These are phyloP conservation scores for Gonapodya prolifera DNA, from an alignment of 192 early-diverging fungal species.

Conservation along the genomic window DNA sequence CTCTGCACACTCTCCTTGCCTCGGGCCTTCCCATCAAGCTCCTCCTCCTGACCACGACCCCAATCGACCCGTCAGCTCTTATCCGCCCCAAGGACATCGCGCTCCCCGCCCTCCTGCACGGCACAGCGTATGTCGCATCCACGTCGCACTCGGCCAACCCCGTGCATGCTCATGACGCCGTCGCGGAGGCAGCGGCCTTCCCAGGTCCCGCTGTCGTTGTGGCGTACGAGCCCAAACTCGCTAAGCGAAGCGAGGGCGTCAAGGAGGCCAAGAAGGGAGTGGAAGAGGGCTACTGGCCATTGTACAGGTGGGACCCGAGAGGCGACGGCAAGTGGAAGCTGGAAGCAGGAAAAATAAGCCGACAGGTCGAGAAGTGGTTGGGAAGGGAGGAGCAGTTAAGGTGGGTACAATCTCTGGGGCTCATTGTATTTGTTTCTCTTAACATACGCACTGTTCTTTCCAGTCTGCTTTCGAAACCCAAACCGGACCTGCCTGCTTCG, in stretches of 20 bases:
- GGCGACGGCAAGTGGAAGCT: slow-evolving; percentile 1
- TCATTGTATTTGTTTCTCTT: background rate
- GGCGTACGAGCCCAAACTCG: slow-evolving; percentile 59
- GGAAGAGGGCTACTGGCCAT: slow-evolving; percentile 81
- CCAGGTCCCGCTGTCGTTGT: slow-evolving; percentile 81
- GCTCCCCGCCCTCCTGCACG: slow-evolving; percentile 92
- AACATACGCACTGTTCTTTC: background rate
- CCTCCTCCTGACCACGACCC: background rate
- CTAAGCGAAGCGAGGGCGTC: slow-evolving; percentile 54
- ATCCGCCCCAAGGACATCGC: slow-evolving; percentile 72
- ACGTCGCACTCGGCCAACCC: slow-evolving; percentile 77
- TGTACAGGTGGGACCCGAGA: slow-evolving; percentile 75
- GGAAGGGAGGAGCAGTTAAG: background rate
- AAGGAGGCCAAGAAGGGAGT: slow-evolving; percentile 84
- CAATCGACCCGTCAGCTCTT: background rate
- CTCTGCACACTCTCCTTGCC: background rate
- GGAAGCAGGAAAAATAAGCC: slow-evolving; percentile 1
- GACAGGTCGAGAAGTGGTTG: slow-evolving; percentile 2
- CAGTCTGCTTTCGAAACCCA: slow-evolving; percentile 43
- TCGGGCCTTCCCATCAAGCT: background rate
- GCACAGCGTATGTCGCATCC: slow-evolving; percentile 78
- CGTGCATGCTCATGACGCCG: slow-evolving; percentile 74
- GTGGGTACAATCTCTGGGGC: background rate
- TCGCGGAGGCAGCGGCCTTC: slow-evolving; percentile 82
- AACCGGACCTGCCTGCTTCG: slow-evolving; percentile 42